Base-by-base conservation (phyloP, 805 yeast species). In the Wickerhamiella slavikovae region DNA sequence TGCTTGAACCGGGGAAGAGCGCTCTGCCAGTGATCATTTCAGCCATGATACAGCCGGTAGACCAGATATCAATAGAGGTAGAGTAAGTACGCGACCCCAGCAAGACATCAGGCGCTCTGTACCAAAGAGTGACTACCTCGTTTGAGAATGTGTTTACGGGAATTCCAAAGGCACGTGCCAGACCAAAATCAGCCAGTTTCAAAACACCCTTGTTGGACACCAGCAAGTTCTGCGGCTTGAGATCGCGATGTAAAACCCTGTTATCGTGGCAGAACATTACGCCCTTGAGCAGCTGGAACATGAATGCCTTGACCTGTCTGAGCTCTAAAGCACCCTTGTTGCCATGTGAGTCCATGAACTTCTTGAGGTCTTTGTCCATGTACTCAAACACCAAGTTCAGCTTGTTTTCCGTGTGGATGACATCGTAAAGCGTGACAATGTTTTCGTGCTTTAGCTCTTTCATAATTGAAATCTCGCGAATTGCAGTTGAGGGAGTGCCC, bases 1-100 rank as follows among this genome's bases (percentile, higher is more conserved):
- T 91, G 24, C 93, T 79, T 9, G 85, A 71, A 19, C 98, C 98
- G 14, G 96, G 93, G 53, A 89, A 89, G 29, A 89, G 58, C 1
- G 98, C 96, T 45, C 85, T 74, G 19, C 98, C 93, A n/a, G 93
- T 78, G 47, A 89, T 75, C 96, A 89, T 85, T 48, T 89, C 98
- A 3, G 95, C 96, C 50, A 89, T 66, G 31, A 89, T 89, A 55
- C 98, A 89, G 11, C 98, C 98, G 11, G 93, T 91, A 12, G 94
- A 80, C 98, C 98, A 89, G 57, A 89, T 79, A 49, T 89, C 98
- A 36, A 89, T 91, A 6, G 94, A 83, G 0, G 98, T 89, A 27
- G 93, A 77, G 54, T 89, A 89, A 33, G 91, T 85, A 42, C 94
- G 69, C 3, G 93, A 80, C 2, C 98, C 98, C 46, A 89, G 62